phyloP scores from a whole-genome alignment of 2,329 filamentous ascomycete species.

The Orbilia oligospora region DNA sequence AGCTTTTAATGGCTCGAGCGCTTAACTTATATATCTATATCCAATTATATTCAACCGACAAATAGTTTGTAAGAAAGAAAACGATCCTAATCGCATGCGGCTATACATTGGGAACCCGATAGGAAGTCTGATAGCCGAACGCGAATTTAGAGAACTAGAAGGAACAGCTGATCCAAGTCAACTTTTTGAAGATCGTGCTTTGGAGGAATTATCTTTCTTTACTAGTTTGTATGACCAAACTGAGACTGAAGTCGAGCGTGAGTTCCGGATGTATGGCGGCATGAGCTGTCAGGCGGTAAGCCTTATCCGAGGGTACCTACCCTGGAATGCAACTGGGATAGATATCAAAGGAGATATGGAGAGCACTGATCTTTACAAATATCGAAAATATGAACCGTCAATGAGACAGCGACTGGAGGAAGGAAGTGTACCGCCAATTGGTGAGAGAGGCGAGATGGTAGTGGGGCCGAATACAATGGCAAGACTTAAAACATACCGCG shows the following conservation, averaged over 20 bases:
- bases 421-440: conserved; percentile 26
- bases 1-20: too few species aligned
- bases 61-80: conserved; percentile 45
- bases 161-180: conserved; percentile 20
- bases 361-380: conserved; percentile 25
- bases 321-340: conserved; percentile 44
- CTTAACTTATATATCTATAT: too few species aligned
- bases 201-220: conserved; percentile 43
- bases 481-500: conserved; percentile 26
- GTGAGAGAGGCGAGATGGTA: conserved; percentile 30
- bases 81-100: conserved; percentile 2
- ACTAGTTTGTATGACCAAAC: conserved; percentile 17
- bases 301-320: conserved; percentile 33
- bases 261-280: conserved; percentile 27
- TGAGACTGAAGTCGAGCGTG: conserved; percentile 33
- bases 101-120: conserved; percentile 52
- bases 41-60: neutral
- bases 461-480: neutral
- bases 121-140: conserved; percentile 24
- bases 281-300: conserved; percentile 46
- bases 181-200: conserved; percentile 33
- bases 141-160: conserved; percentile 26
- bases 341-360: conserved; percentile 27
- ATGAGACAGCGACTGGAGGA: conserved; percentile 22
- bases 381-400: conserved; percentile 19